These are phyloP conservation scores for Typha latifolia DNA, from an alignment of 176 grass and related monocot species.

Conservation along the genomic window DNA sequence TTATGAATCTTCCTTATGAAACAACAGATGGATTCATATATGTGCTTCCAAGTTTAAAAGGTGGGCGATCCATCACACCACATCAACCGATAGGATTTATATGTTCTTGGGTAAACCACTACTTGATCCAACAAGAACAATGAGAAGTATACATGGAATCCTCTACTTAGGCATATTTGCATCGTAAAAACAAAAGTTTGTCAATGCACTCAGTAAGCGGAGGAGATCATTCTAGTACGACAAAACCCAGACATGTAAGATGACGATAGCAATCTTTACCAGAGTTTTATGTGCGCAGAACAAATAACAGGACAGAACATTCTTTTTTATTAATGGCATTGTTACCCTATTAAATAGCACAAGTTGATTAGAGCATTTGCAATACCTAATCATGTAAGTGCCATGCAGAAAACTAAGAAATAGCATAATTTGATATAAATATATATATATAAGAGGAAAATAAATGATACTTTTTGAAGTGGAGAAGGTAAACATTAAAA, in stretches of 20 bases:
- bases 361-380: neutral
- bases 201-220: neutral
- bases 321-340: neutral
- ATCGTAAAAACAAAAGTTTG: conserved; percentile 1
- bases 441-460: no score
- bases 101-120: neutral
- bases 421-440: no score
- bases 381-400: neutral
- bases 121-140: neutral
- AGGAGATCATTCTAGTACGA: neutral
- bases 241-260: neutral
- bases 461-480: no score
- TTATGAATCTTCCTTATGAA: neutral
- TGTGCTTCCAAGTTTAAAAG: no score
- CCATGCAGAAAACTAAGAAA: no score
- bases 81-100: neutral
- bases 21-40: no score
- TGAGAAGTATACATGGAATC: neutral
- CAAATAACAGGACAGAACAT: neutral
- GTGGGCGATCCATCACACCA: no score
- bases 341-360: neutral
- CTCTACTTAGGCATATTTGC: neutral
- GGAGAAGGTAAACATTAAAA: no score
- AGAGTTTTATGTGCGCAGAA: neutral
- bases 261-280: neutral